Evolutionary conservation across 805 yeast species (phyloP).

Genomic region (Zygoascus biomembranicola): DNA sequence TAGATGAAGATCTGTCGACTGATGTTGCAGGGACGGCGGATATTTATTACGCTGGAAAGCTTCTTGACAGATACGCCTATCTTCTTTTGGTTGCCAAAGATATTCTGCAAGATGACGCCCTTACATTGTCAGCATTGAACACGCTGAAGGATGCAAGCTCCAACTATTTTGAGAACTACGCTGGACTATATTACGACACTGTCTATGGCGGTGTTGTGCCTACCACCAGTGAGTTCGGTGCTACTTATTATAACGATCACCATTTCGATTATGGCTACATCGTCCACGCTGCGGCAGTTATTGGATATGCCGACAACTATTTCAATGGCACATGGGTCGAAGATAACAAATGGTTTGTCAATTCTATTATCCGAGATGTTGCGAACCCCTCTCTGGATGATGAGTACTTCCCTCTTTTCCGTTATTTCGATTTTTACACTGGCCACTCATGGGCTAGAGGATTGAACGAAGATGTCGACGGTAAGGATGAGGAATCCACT

Average conservation of each 20-base stretch:
- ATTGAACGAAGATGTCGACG: constrained; percentile 52
- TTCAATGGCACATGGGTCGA: constrained; percentile 45
- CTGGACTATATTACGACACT: constrained; percentile 55
- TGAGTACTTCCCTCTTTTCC: constrained; percentile 56
- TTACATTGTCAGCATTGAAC: constrained; percentile 46
- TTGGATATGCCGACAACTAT: constrained; percentile 50
- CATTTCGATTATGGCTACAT: constrained; percentile 82
- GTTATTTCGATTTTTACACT: constrained; percentile 62
- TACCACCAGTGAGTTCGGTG: constrained; percentile 59
- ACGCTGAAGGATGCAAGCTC: constrained; percentile 57
- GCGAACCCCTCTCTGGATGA: constrained; percentile 47
- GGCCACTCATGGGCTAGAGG: constrained; percentile 86
- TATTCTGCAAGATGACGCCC: constrained; percentile 46
- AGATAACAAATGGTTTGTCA: constrained; percentile 47
- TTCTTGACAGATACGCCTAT: constrained; percentile 83
- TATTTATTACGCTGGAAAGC: constrained; percentile 86
- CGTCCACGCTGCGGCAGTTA: constrained; percentile 72
- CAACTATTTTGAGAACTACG: constrained; percentile 61
- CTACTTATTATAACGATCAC: constrained; percentile 71
- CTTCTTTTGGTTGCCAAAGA: constrained; percentile 64
- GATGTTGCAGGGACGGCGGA: constrained; percentile 64
- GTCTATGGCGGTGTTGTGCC: constrained; percentile 24
- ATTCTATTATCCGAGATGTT: constrained; percentile 54
- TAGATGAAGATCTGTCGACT: constrained; percentile 37
- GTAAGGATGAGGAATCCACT: constrained; percentile 64